Evolutionary conservation across 1,284 basidiomycete species (phyloP), one percentile per base, ranked within the genome.

Genomic region (Albatrellus sp.): DNA sequence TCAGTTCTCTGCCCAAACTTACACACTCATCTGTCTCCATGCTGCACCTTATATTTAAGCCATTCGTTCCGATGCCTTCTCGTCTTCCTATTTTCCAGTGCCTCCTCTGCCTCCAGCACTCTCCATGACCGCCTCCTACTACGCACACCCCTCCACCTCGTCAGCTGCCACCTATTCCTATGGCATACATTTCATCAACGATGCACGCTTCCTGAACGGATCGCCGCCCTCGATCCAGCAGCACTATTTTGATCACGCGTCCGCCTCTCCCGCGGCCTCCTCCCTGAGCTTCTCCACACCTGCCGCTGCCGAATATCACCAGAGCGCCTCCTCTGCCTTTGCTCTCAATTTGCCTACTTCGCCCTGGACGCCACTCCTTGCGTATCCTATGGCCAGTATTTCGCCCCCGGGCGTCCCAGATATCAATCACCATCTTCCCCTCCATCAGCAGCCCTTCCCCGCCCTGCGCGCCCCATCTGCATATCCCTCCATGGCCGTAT

Each of bases 281-380:
- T n/a, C 20, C 17, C 20, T 8, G 20, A 24, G 13, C 20, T 30
- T 24, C 20, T 40, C 39, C 5, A 40, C 37, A n/a, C 24, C 37
- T 8, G 13, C 14, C 39, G 16, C 28, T 8, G 24, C 24, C 29
- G 39, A 40, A 30, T 28, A 24, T 14, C 31, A 40, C 39, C 28
- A 38, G 16, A 13, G 24, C 39, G 28, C 39, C 28, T 19, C 39
- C 2, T 31, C 28, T 31, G 13, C 28, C 11, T 24, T 24, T 24
- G 24, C 24, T 24, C 24, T 24, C 3, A 24, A 24, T 24, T 24
- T 24, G 24, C 24, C 24, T 24, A 29, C n/a, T 20, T 40, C 28
- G 20, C 19, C 20, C 31, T 44, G 43, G 43, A 13, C 43, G 43
- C 43, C 43, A 19, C 43, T 44, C 43, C 16, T 30, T 3, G 16